phyloP scores from a whole-genome alignment of 148 eudicot species.

The Fagopyrum tataricum region DNA sequence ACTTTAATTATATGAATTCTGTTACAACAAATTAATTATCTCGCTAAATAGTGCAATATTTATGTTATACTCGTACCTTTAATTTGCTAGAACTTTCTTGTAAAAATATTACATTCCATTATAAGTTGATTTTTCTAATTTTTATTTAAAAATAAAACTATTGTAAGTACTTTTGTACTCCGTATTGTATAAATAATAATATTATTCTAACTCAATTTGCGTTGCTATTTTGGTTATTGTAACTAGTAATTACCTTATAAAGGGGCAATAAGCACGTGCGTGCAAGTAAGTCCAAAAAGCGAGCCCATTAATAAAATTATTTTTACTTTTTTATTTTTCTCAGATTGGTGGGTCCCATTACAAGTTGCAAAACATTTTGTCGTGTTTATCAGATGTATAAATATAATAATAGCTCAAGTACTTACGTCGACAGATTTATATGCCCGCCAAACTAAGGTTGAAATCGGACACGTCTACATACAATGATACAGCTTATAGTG shows the following conservation, averaged over 20 bases:
- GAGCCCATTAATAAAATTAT: slow-evolving; percentile 7
- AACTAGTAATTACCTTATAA: neutral
- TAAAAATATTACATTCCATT: too few species aligned
- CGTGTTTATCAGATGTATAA: neutral
- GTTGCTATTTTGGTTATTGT: neutral
- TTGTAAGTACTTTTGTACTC: too few species aligned
- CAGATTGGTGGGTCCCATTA: neutral
- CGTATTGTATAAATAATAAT: too few species aligned
- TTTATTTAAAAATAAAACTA: too few species aligned
- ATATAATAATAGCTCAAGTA: too few species aligned
- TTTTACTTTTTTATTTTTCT: neutral
- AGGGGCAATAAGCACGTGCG: slow-evolving; percentile 10
- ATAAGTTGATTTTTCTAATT: too few species aligned
- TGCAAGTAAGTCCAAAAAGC: slow-evolving; percentile 1
- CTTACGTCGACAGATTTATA: neutral
- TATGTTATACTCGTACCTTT: too few species aligned
- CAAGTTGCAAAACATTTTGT: neutral
- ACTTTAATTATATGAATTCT: too few species aligned
- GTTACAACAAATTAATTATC: too few species aligned
- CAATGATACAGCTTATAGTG: neutral
- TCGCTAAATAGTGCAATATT: too few species aligned
- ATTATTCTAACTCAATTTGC: too few species aligned
- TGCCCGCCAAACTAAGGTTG: neutral
- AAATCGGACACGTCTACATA: neutral
- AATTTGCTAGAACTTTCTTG: too few species aligned